Evolutionary conservation across 495 filamentous ascomycete species (phyloP).

Genomic region (Saxispiralis lemnorum): DNA sequence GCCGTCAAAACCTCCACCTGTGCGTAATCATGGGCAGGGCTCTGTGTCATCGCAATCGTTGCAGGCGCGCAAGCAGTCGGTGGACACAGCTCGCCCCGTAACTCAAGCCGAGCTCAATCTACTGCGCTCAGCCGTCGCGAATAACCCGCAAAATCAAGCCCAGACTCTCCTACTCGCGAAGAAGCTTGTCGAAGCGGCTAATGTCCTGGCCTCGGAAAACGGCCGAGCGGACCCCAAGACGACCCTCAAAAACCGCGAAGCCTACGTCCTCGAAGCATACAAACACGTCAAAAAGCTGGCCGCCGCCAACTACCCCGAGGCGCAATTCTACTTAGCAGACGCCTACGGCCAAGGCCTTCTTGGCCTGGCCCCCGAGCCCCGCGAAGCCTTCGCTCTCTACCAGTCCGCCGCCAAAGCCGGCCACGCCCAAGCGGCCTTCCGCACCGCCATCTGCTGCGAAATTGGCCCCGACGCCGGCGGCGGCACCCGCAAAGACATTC

Average conservation of each 20-base stretch:
- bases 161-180: constrained; percentile 60
- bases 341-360: constrained; percentile 61
- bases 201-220: constrained; percentile 49
- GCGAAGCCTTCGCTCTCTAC: constrained; percentile 82
- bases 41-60: constrained; percentile 17
- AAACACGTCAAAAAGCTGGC: constrained; percentile 81
- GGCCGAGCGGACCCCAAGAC: constrained; percentile 58
- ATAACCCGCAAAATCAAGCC: constrained; percentile 52
- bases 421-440: constrained; percentile 73
- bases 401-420: constrained; percentile 82
- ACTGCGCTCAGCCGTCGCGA: constrained; percentile 46
- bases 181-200: constrained; percentile 70
- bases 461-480: constrained; percentile 88
- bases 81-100: constrained; percentile 32
- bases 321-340: constrained; percentile 88
- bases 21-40: constrained; percentile 50
- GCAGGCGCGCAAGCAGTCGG: constrained; percentile 9
- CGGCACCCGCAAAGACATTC: constrained; percentile 72
- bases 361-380: constrained; percentile 57
- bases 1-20: constrained; percentile 42
- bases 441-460: constrained; percentile 93
- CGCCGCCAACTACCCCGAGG: constrained; percentile 49
- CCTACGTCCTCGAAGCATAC: constrained; percentile 67
- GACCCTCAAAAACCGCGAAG: constrained; percentile 59
- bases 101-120: constrained; percentile 62